Conservation (phyloP, 371 early-diverging fungal species). For the Mortierella sp. region DNA sequence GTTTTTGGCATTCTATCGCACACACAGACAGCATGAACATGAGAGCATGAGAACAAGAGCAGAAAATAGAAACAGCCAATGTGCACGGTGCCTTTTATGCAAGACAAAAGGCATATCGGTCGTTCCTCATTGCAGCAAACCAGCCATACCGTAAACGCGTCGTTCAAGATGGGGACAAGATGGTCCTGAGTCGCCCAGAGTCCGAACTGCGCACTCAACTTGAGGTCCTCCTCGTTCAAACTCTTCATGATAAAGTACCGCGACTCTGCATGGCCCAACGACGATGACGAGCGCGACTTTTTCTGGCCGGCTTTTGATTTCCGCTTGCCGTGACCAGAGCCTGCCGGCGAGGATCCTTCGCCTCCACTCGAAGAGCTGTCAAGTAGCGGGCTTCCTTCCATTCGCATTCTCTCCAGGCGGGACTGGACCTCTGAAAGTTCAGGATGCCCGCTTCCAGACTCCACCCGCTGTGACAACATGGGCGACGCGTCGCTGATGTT, state of each 20-base stretch:
- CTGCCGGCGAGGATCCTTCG: slow-evolving; percentile 7
- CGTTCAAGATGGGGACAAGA: slow-evolving; percentile 62
- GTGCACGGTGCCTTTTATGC: neutral
- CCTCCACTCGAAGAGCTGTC: slow-evolving; percentile 41
- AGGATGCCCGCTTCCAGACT: slow-evolving; percentile 4
- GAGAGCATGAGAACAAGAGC: neutral
- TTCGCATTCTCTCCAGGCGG: slow-evolving; percentile 34
- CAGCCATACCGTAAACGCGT: slow-evolving; percentile 60
- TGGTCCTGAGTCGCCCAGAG: slow-evolving; percentile 69
- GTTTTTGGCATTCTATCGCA: slow-evolving; percentile 56
- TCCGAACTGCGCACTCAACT: slow-evolving; percentile 60
- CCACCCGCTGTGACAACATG: slow-evolving; percentile 13
- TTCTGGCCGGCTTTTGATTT: slow-evolving; percentile 22
- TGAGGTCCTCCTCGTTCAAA: slow-evolving; percentile 65
- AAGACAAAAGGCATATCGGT: neutral
- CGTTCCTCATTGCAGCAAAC: neutral
- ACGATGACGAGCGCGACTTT: slow-evolving; percentile 44
- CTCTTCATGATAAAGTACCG: slow-evolving; percentile 67
- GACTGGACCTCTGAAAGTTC: slow-evolving; percentile 29
- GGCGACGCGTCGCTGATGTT: neutral
- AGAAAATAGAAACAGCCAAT: slow-evolving; percentile 11
- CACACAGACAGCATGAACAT: neutral
- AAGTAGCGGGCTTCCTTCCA: slow-evolving; percentile 34
- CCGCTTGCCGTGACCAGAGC: slow-evolving; percentile 9
- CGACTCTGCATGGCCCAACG: slow-evolving; percentile 34